Percentiles rank a stretch among this genome's conserved stretches.
Evolutionary conservation across 495 filamentous ascomycete species (phyloP).

Genomic region (Hypomontagnella submonticulosa): DNA sequence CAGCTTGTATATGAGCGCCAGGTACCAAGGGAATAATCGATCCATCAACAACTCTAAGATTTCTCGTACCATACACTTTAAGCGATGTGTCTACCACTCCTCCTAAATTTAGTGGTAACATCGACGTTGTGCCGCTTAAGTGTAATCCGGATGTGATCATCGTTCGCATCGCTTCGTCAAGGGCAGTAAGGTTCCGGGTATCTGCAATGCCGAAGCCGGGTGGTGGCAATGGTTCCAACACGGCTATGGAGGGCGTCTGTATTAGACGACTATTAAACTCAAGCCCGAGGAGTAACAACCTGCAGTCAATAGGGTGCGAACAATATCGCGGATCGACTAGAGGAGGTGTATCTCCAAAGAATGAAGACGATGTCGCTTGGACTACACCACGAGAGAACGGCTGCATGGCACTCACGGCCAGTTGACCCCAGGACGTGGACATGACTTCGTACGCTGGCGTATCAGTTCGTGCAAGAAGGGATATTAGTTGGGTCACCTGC

Average conservation of each 20-base stretch:
- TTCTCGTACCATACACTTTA: constrained; percentile 63
- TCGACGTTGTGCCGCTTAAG: constrained; percentile 50
- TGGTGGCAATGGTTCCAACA: constrained; percentile 44
- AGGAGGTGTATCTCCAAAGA: constrained; percentile 41
- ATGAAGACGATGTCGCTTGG: constrained; percentile 36
- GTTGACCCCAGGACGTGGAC: constrained; percentile 54
- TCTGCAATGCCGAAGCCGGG: constrained; percentile 42
- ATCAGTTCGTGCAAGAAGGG: constrained; percentile 50
- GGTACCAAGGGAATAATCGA: constrained; percentile 68
- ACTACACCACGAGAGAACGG: constrained; percentile 43
- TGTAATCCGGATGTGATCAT: constrained; percentile 50
- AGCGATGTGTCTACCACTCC: constrained; percentile 64
- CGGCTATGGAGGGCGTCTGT: constrained; percentile 48
- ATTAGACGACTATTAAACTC: constrained; percentile 51
- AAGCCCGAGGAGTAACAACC: constrained; percentile 53
- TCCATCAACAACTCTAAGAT: constrained; percentile 65
- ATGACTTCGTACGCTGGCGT: constrained; percentile 54
- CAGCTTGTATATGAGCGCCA: constrained; percentile 61
- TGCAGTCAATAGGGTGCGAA: constrained; percentile 55
- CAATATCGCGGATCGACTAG: constrained; percentile 51
- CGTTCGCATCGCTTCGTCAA: constrained; percentile 38
- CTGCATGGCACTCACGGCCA: constrained; percentile 45
- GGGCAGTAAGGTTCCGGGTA: constrained; percentile 40
- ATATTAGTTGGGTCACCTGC: constrained; percentile 49
- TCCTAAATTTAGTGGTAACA: constrained; percentile 50